Evolutionary conservation across 2,329 filamentous ascomycete species (phyloP).

Genomic region (Fusarium heterosporum): DNA sequence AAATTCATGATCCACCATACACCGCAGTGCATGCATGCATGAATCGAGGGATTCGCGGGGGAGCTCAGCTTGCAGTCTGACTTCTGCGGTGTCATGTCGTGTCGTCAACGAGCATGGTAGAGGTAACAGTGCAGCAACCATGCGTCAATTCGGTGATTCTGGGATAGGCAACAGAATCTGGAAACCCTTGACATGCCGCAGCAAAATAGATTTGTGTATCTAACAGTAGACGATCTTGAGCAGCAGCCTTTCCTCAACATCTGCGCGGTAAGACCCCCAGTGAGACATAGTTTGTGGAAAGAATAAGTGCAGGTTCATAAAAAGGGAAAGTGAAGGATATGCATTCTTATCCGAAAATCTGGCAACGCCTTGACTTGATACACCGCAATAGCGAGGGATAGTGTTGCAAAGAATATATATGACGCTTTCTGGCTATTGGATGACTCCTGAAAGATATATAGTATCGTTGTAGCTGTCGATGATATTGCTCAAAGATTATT

Average conservation of each 20-base stretch:
- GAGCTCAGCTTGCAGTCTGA: slow-evolving; percentile 26
- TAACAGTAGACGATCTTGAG: neutral
- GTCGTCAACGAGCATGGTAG: slow-evolving; percentile 38
- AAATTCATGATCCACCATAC: neutral
- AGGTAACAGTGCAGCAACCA: slow-evolving; percentile 39
- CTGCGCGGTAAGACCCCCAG: neutral
- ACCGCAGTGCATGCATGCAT: slow-evolving; percentile 37
- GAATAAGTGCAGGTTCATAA: neutral
- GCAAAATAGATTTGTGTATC: neutral
- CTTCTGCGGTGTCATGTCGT: slow-evolving; percentile 34
- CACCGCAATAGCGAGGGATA: neutral
- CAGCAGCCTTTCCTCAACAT: neutral
- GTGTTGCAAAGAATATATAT: neutral
- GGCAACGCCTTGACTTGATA: neutral
- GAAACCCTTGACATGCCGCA: neutral
- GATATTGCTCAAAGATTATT: neutral
- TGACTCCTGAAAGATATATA: neutral
- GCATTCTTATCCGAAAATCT: neutral
- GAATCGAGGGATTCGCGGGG: slow-evolving; percentile 32
- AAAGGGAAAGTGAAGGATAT: neutral
- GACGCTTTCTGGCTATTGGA: neutral
- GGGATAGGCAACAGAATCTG: neutral
- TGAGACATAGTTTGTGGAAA: neutral
- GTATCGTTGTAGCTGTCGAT: neutral
- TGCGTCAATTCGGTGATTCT: slow-evolving; percentile 27